Evolutionary conservation across 2,329 filamentous ascomycete species (phyloP).

Genomic region (Penicillium expansum): DNA sequence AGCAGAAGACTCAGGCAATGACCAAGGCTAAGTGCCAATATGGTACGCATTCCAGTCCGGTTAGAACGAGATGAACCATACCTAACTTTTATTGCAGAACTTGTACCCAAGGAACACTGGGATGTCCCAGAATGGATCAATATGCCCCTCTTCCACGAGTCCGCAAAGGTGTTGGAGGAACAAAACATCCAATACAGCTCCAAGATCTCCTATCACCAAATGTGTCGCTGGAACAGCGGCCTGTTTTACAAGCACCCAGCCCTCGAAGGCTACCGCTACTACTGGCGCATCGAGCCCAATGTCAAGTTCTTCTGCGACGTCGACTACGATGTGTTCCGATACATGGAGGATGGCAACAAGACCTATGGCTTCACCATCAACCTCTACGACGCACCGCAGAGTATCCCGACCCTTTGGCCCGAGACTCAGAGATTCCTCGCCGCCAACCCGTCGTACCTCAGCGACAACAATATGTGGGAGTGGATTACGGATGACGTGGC

Average conservation of each 20-base stretch:
- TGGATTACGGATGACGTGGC: constrained; percentile 80
- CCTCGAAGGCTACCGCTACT: constrained; percentile 77
- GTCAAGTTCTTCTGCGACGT: constrained; percentile 99
- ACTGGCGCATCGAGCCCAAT: constrained; percentile 98
- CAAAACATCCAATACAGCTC: constrained; percentile 86
- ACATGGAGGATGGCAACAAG: constrained; percentile 97
- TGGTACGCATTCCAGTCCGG: constrained; percentile 51
- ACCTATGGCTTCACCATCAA: constrained; percentile 99
- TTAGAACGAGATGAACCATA: constrained; percentile 1
- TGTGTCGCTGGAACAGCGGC: constrained; percentile 99
- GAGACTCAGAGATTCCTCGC: constrained; percentile 88
- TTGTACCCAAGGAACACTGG: constrained; percentile 96
- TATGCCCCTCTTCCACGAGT: constrained; percentile 78
- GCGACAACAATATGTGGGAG: constrained; percentile 77
- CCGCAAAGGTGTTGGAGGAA: constrained; percentile 75
- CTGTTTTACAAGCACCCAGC: constrained; percentile 97
- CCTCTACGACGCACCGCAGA: constrained; percentile 86
- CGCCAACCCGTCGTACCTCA: constrained; percentile 75
- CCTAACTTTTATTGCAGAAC: constrained; percentile 54
- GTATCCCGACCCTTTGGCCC: constrained; percentile 88
- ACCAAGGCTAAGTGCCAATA: constrained; percentile 89
- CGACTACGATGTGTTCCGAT: constrained; percentile 97
- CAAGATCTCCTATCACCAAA: constrained; percentile 91
- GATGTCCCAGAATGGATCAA: constrained; percentile 90
- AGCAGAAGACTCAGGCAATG: constrained; percentile 70